Evolutionary conservation across 768 basidiomycete genomes (phyloP), one percentile per base, ranked within the genome.

Genomic region (Pleurotus ostreatus): DNA sequence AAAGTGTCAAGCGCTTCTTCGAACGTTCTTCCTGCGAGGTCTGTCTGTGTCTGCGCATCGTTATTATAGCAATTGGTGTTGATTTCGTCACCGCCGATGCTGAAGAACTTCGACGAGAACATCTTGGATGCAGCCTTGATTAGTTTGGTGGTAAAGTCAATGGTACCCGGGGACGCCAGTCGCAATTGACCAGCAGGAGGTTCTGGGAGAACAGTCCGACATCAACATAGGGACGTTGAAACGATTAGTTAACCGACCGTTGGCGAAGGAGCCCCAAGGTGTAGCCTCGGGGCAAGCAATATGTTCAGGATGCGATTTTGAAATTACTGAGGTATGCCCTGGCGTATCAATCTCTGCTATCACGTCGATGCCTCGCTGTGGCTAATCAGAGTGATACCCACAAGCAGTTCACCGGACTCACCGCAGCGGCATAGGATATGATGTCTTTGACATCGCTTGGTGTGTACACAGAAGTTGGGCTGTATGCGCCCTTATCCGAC

Each of bases 141-240:
- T 12, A 94, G 63, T 6, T 66, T 68, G 0, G 76, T 65, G 0
- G 84, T 81, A 55, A 91, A 94, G 41, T 81, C 73, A 56, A 81
- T 71, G 6, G 85, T 86, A 1, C 74, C 78, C 0, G 78, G 66
- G 4, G 83, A 78, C 0, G 86, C 84, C 53, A 94, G 78, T 41
- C 88, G 85, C 9, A 94, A 80, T 65, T 94, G 91, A 0, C 92
- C 92, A 0, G 91, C 81, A 0, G 92, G 92, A 1, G 92, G 92
- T 59, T 93, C 86, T 77, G 55, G 25, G 26, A 41, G 22, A 5
- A 11, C 18, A 25, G 37, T 22, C n/a, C 5, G 38, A 26, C 15
- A 16, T 38, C 30, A 30, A 22, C 30, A 34, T 34, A 34, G 8
- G 30, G 8, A 34, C 9, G 11, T 9, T 11, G 8, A 11, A 34